Evolutionary conservation across 345 rosid genomes (phyloP).

Genomic region (Mangifera indica): DNA sequence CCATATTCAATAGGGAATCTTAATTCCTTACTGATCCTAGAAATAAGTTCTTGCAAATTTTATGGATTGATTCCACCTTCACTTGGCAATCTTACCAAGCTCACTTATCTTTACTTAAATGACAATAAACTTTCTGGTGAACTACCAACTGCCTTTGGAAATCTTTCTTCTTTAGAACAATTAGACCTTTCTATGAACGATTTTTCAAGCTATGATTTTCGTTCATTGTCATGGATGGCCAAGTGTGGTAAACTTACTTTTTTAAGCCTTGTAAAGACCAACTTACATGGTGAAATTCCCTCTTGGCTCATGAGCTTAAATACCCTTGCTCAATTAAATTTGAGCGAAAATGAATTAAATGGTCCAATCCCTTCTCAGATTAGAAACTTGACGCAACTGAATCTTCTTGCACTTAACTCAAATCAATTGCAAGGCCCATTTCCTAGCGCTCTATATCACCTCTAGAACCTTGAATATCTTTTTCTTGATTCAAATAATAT

Average conservation of each 20-base stretch:
- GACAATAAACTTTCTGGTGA: too few species aligned
- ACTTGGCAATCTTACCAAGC: not conserved
- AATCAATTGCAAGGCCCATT: too few species aligned
- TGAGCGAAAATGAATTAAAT: not conserved
- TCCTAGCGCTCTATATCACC: too few species aligned
- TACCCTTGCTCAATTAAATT: not conserved
- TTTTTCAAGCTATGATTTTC: slow-evolving; percentile 15
- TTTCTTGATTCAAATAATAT: too few species aligned
- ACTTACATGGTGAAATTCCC: slow-evolving; percentile 4
- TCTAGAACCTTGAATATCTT: too few species aligned
- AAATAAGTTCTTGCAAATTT: not conserved
- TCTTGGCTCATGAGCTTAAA: not conserved
- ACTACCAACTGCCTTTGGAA: not conserved
- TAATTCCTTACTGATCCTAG: not conserved
- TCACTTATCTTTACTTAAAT: too few species aligned
- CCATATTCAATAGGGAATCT: not conserved
- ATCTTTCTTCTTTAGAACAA: not conserved
- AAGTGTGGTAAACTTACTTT: not conserved
- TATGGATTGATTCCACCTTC: not conserved
- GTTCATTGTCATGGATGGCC: not conserved
- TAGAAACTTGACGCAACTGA: too few species aligned
- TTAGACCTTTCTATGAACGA: slow-evolving; percentile 1
- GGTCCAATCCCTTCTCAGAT: not conserved
- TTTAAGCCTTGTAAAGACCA: not conserved
- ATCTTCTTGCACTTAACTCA: too few species aligned